Base-by-base conservation (phyloP, 2,329 filamentous ascomycete species). In the Sporothrix mexicana region DNA sequence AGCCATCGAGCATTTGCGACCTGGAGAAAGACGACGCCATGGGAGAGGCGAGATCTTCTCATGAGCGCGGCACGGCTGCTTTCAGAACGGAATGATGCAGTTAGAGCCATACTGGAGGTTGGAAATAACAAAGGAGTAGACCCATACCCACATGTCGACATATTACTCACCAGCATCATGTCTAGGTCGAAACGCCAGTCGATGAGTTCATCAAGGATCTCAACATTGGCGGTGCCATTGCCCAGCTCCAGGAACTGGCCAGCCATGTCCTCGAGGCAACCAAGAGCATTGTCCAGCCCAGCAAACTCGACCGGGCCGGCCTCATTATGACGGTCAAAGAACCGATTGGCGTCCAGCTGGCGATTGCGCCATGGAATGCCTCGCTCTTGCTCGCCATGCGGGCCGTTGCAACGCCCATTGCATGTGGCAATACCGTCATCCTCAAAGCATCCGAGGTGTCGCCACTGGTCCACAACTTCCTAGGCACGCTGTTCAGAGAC, bases 241-340 rank as follows among this genome's bases (percentile, higher is more conserved):
- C 8, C 17, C 47, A 51, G 47, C 47, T 51, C 13, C 4, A 51
- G 6, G 55, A 59, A 25, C 55, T 59, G 55, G 55, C 55, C 23
- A 23, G n/a, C 15, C 55, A 59, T 23, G 55, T 59, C 55, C 55
- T 59, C 2, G n/a, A 59, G 8, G 55, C 55, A 8, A 25, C 55
- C 4, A 25, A 17, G 23, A 25, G 55, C 5, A 59, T 20, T 20
- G n/a, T 59, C 5, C 55, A 23, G 55, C 55, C 55, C 9, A 59
- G 55, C 55, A 59, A 59, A n/a, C n/a, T 25, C 23, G 23, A 25
- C 55, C 23, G n/a, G 10, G 55, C 6, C 23, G 23, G n/a, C 23
- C 17, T 59, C 15, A 59, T 59, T n/a, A 59, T 59, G 55, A 25
- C 23, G 23, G 55, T 59, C 23, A 59, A 59, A 25, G 55, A 59